phyloP scores from a whole-genome alignment of 352 stramenopile species.

The Phytophthora niederhauseri region DNA sequence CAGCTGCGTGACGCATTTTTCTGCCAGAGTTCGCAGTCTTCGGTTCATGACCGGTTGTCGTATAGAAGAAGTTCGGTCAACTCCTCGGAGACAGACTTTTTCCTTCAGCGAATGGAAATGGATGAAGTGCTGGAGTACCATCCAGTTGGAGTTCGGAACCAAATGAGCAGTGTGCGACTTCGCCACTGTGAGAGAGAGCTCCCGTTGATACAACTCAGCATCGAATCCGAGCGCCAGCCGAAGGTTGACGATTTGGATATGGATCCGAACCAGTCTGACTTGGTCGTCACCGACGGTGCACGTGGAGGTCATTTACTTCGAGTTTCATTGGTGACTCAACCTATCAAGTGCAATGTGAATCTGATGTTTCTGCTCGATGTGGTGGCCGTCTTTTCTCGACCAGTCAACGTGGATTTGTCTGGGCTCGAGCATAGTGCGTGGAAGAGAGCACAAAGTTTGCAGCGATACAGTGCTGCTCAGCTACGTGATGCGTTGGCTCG shows the following conservation, averaged over 20 bases:
- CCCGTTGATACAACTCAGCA: conserved; percentile 67
- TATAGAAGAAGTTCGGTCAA: conserved; percentile 28
- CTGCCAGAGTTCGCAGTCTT: conserved; percentile 38
- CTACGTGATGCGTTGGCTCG: conserved; percentile 68
- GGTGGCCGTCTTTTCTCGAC: conserved; percentile 70
- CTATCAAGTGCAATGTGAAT: conserved; percentile 83
- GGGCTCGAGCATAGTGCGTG: conserved; percentile 75
- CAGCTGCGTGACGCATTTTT: conserved; percentile 78
- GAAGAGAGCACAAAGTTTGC: conserved; percentile 73
- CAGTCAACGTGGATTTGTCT: conserved; percentile 77
- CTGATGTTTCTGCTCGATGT: conserved; percentile 76
- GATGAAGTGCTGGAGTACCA: conserved; percentile 73
- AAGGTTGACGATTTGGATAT: conserved; percentile 22
- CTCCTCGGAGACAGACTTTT: conserved; percentile 47
- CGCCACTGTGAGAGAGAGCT: conserved; percentile 70
- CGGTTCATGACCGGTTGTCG: conserved; percentile 14
- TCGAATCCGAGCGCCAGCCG: conserved; percentile 52
- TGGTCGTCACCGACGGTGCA: conserved; percentile 8
- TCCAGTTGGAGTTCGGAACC: conserved; percentile 50
- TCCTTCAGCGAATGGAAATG: conserved; percentile 82
- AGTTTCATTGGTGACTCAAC: conserved; percentile 78
- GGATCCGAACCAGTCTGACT: conserved; percentile 22
- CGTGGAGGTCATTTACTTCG: conserved; percentile 43
- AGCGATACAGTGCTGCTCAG: conserved; percentile 80
- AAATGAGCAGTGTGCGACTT: conserved; percentile 83